Conservation (phyloP, 768 basidiomycete genomes). For the Hygrocybe coccinea region DNA sequence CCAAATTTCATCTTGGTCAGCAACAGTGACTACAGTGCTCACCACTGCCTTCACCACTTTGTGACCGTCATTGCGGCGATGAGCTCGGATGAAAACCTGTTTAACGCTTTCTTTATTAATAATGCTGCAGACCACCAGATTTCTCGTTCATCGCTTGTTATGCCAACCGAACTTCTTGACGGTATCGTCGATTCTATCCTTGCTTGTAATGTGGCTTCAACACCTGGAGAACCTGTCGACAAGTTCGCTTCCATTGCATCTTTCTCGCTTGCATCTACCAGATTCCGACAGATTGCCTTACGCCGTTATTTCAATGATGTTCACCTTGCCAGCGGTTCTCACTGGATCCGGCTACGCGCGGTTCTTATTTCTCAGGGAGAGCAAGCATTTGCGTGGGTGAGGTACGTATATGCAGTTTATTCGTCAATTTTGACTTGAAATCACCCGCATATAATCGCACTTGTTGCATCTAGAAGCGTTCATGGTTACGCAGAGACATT, state of each 20-base stretch:
- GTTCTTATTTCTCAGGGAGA: constrained; percentile 22
- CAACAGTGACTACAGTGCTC: no score
- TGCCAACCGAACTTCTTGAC: constrained; percentile 38
- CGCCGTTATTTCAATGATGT: constrained; percentile 35
- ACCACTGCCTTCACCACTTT: no score
- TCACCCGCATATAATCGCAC: constrained; percentile 16
- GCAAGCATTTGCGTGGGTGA: constrained; percentile 42
- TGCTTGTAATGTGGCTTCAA: constrained; percentile 9
- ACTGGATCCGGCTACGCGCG: constrained; percentile 22
- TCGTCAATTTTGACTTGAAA: background rate
- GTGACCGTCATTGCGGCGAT: no score
- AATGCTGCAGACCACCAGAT: background rate
- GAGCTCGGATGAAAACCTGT: no score
- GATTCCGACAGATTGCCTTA: constrained; percentile 41
- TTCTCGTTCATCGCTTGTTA: constrained; percentile 19
- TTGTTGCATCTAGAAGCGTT: constrained; percentile 6
- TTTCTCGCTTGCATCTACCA: constrained; percentile 38
- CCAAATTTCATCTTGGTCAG: no score
- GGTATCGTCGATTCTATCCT: constrained; percentile 29
- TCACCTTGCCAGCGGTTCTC: constrained; percentile 19
- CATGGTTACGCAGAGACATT: constrained; percentile 26
- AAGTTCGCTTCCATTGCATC: constrained; percentile 34
- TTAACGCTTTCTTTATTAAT: no score
- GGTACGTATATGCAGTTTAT: constrained; percentile 31
- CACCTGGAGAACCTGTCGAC: constrained; percentile 4